Conservation (phyloP, 1,284 basidiomycete species). For the Heimioporus punctisporus region DNA sequence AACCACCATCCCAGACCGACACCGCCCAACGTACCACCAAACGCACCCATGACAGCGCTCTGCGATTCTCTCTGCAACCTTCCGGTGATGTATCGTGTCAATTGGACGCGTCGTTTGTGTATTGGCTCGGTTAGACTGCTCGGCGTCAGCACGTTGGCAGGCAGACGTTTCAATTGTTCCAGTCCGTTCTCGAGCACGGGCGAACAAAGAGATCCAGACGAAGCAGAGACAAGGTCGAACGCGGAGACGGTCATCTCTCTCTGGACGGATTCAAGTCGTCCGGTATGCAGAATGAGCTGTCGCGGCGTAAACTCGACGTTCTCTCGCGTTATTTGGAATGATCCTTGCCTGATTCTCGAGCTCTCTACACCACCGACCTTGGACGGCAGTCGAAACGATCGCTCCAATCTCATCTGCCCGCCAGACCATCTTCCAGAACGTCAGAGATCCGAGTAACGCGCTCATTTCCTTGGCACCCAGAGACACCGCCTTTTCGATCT, state of each 20-base stretch:
- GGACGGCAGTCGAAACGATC: slow-evolving; percentile 55
- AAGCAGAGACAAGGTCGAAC: slow-evolving; percentile 40
- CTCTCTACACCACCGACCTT: slow-evolving; percentile 61
- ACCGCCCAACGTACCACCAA: slow-evolving; percentile 43
- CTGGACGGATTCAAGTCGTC: slow-evolving; percentile 63
- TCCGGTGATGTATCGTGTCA: slow-evolving; percentile 59
- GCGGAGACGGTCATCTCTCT: slow-evolving; percentile 45
- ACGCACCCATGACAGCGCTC: slow-evolving; percentile 56
- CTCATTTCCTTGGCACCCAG: slow-evolving; percentile 52
- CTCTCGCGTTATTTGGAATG: background rate
- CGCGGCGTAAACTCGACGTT: slow-evolving; percentile 2
- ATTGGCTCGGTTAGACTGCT: slow-evolving; percentile 59
- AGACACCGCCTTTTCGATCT: slow-evolving; percentile 48
- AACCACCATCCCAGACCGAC: slow-evolving; percentile 53
- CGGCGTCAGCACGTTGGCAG: slow-evolving; percentile 50
- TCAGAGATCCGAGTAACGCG: slow-evolving; percentile 53
- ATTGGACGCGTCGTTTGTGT: slow-evolving; percentile 54
- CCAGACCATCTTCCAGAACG: slow-evolving; percentile 70
- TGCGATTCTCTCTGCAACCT: slow-evolving; percentile 72
- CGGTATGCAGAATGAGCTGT: slow-evolving; percentile 74
- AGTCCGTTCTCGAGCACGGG: slow-evolving; percentile 72
- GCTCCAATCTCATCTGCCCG: slow-evolving; percentile 73
- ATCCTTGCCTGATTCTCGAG: slow-evolving; percentile 64
- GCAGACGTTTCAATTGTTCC: slow-evolving; percentile 53
- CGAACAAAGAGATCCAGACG: slow-evolving; percentile 51